Evolutionary conservation across 345 rosid genomes (phyloP), one percentile per base, ranked within the genome.

Genomic region (Microcos paniculata): DNA sequence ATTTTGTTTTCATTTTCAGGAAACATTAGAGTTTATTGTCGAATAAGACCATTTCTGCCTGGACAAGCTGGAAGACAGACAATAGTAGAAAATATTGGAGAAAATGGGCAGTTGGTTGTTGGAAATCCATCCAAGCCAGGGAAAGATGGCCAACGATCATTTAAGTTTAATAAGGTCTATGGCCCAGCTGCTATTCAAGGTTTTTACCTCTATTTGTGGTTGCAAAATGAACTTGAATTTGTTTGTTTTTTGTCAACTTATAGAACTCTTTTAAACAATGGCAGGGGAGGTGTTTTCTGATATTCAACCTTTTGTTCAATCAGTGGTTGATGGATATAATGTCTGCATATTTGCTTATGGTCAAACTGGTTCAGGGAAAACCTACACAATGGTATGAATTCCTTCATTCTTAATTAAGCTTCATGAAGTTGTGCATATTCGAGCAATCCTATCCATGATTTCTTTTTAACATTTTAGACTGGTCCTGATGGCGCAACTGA

Each of bases 311-410:
- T 80, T 93, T 83, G 82, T 93, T 62, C 85, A 91, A 24, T 93
- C 92, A 24, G 96, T 86, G 4, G 90, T 93, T 61, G 98, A 95
- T 85, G 99, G 99, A 21, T 93, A 84, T 74, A 90, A 88, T 70
- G 98, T 89, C 2, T 93, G 99, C 75, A 93, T 96, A 80, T 93
- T 95, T 84, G 99, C 99, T 49, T 95, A 95, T 66, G 99, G 99
- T n/a, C 99, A 95, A 84, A 95, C 99, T 45, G 98, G 99, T 76
- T 95, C 98, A 0, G 99, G 99, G 19, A 95, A 95, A 82, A 95
- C 99, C 5, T 85, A 91, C 80, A 95, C 98, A 8, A 95, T 93
- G 99, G 99, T 95, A 82, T 4, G 67, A 33, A 70, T 23, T 38
- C 51, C 28, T 16, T 35, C 62, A 6, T 38, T 15, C 38, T 12